Percentiles rank a stretch among this genome's conserved stretches.
phyloP scores from a whole-genome alignment of 352 stramenopile genomes.

The Saprolegnia diclina region DNA sequence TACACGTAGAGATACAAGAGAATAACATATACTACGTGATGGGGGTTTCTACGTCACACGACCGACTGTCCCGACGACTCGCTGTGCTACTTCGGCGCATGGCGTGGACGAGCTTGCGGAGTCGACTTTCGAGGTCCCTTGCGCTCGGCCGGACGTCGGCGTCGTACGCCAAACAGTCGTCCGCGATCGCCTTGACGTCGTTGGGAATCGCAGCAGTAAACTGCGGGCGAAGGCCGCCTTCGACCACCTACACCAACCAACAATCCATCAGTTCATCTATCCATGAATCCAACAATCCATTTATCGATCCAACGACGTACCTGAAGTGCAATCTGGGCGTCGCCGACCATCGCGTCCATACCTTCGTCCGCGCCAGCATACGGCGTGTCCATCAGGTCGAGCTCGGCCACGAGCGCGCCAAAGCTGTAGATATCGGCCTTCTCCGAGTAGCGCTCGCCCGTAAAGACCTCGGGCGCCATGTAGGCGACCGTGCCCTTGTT shows the following conservation, averaged over 20 bases:
- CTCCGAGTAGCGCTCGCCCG: constrained; percentile 32
- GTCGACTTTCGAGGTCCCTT: neutral
- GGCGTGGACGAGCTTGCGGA: neutral
- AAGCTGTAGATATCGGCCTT: constrained; percentile 39
- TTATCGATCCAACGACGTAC: constrained; percentile 20
- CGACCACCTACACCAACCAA: neutral
- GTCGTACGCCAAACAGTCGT: constrained; percentile 31
- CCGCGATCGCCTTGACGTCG: constrained; percentile 9
- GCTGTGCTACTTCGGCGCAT: neutral
- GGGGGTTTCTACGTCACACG: too few species aligned
- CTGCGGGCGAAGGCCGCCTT: neutral
- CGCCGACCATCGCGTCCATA: neutral
- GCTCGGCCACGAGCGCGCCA: constrained; percentile 32
- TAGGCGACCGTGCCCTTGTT: constrained; percentile 12
- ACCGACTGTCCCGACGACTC: too few species aligned
- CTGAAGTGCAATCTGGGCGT: constrained; percentile 19
- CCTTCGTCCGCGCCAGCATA: constrained; percentile 3
- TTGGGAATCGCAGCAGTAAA: neutral
- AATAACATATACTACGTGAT: too few species aligned
- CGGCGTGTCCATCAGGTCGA: constrained; percentile 29
- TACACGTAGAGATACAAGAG: too few species aligned
- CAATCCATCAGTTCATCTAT: constrained; percentile 30
- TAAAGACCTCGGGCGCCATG: constrained; percentile 31
- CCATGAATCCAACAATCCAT: constrained; percentile 29
- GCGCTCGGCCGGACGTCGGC: constrained; percentile 13